These are phyloP conservation scores for Tylopilus vinaceipallidus DNA, from an alignment of 768 basidiomycete genomes.

Conservation along the genomic window DNA sequence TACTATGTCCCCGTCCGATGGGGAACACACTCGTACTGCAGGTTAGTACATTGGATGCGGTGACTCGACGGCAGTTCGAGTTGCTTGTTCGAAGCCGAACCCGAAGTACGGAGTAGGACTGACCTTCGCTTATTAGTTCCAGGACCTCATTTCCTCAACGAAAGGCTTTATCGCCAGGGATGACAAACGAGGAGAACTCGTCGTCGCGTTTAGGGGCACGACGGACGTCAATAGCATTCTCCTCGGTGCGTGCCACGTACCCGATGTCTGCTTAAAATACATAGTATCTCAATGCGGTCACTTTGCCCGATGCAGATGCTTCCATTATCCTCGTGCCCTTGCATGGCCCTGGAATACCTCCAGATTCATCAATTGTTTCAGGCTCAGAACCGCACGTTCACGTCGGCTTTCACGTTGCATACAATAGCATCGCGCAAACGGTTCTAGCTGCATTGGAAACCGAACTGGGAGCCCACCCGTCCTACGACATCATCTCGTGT, in stretches of 20 bases:
- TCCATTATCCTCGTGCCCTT: constrained; percentile 21
- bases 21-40: constrained; percentile 42
- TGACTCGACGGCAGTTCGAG: not conserved
- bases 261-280: not conserved
- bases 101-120: not conserved
- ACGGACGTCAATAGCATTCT: constrained; percentile 23
- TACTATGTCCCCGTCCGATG: constrained; percentile 45
- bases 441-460: constrained; percentile 29
- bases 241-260: constrained; percentile 9
- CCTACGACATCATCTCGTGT: constrained; percentile 33
- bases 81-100: not conserved
- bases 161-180: constrained; percentile 47
- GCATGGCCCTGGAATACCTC: constrained; percentile 27
- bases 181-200: constrained; percentile 39
- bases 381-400: constrained; percentile 32
- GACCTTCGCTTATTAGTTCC: constrained; percentile 31
- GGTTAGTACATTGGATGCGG: constrained; percentile 29
- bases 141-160: constrained; percentile 35
- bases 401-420: constrained; percentile 35
- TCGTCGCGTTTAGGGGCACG: constrained; percentile 43
- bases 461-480: constrained; percentile 33
- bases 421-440: constrained; percentile 31
- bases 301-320: constrained; percentile 22
- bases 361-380: constrained; percentile 1
- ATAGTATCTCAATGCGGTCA: too few species aligned